Evolutionary conservation across 2,329 filamentous ascomycete species (phyloP).

Genomic region (Trichoderma sp.): DNA sequence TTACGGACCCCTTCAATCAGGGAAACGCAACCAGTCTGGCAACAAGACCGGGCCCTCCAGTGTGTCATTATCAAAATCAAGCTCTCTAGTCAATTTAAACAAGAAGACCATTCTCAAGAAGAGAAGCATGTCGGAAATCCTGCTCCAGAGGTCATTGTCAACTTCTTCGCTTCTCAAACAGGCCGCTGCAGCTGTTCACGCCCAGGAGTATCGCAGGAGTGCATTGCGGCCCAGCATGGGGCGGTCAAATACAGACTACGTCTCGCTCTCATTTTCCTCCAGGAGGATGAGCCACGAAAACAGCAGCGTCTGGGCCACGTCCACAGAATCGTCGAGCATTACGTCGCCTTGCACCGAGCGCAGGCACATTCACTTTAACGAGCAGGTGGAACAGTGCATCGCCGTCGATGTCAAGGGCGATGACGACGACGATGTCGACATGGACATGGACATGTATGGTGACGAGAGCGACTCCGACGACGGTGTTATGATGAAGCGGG

Average conservation of each 20-base stretch:
- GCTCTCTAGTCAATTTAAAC: slow-evolving; percentile 60
- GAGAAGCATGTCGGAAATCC: slow-evolving; percentile 91
- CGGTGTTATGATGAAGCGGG: slow-evolving; percentile 77
- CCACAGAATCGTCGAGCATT: slow-evolving; percentile 67
- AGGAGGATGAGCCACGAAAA: slow-evolving; percentile 59
- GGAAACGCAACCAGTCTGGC: slow-evolving; percentile 53
- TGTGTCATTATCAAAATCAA: slow-evolving; percentile 48
- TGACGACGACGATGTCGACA: slow-evolving; percentile 65
- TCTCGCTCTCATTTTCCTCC: slow-evolving; percentile 61
- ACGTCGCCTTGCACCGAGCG: slow-evolving; percentile 61
- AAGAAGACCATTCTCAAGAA: slow-evolving; percentile 97
- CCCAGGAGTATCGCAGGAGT: slow-evolving; percentile 62
- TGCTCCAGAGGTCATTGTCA: slow-evolving; percentile 85
- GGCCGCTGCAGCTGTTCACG: slow-evolving; percentile 79
- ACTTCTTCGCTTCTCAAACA: slow-evolving; percentile 86
- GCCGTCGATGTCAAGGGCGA: slow-evolving; percentile 83
- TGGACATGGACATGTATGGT: slow-evolving; percentile 40
- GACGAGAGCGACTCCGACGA: slow-evolving; percentile 71
- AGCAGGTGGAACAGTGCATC: slow-evolving; percentile 93
- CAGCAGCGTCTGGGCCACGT: slow-evolving; percentile 60
- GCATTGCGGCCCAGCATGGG: slow-evolving; percentile 54
- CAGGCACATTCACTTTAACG: slow-evolving; percentile 93
- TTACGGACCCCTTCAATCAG: slow-evolving; percentile 85
- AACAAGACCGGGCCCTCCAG: slow-evolving; percentile 42
- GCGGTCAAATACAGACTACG: slow-evolving; percentile 66